Conservation (phyloP, 2,329 filamentous ascomycete species). For the Nothophaeocryptopus gaeumannii region DNA sequence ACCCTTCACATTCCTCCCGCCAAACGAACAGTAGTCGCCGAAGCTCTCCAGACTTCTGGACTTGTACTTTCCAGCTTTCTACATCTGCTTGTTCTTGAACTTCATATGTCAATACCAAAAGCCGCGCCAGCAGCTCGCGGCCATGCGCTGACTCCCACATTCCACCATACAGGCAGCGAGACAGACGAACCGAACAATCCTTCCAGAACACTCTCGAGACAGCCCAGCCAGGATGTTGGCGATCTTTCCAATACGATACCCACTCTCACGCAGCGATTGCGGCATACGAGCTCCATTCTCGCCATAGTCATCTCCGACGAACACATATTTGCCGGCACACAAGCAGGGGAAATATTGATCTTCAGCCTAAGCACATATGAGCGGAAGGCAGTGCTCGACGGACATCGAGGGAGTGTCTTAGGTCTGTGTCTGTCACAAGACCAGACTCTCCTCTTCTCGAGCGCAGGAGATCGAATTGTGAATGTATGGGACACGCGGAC, state of each 20-base stretch:
- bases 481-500: constrained; percentile 86
- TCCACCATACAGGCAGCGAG: constrained; percentile 19
- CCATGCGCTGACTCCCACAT: constrained; percentile 16
- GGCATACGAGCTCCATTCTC: constrained; percentile 76
- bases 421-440: constrained; percentile 77
- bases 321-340: constrained; percentile 86
- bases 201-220: constrained; percentile 10
- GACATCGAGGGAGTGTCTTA: constrained; percentile 87
- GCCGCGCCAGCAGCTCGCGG: no score
- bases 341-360: constrained; percentile 86
- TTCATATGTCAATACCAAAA: no score
- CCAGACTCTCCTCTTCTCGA: constrained; percentile 77
- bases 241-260: constrained; percentile 43
- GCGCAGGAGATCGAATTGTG: constrained; percentile 87
- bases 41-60: no score
- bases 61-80: no score
- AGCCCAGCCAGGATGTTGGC: constrained; percentile 24
- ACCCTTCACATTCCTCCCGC: no score
- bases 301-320: constrained; percentile 76
- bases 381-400: constrained; percentile 73
- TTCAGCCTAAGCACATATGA: constrained; percentile 90
- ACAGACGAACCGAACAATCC: constrained; percentile 18
- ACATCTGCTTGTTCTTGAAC: no score
- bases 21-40: no score
- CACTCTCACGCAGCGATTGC: constrained; percentile 69